phyloP scores from a whole-genome alignment of 345 rosid genomes.

The Fremontodendron californicum region DNA sequence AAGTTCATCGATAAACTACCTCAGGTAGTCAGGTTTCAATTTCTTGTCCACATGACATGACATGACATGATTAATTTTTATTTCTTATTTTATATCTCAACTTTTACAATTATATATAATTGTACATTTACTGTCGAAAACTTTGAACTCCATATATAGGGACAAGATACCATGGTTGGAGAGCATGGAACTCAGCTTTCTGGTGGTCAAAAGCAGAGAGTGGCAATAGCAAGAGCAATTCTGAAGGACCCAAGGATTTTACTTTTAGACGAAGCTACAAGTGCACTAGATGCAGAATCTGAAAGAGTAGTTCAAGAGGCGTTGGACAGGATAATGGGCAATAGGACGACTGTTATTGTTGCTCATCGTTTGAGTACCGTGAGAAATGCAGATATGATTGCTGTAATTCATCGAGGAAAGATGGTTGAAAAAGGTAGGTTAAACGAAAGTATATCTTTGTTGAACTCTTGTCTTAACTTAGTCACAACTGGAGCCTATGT shows the following conservation, averaged over 20 bases:
- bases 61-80: not conserved
- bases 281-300: conserved; percentile 84
- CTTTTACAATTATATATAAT: not conserved
- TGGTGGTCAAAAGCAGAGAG: conserved; percentile 92
- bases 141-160: conserved; percentile 29
- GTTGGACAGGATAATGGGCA: conserved; percentile 69
- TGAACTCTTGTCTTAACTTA: not conserved
- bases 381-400: conserved; percentile 64
- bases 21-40: conserved; percentile 39
- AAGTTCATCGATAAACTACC: conserved; percentile 74
- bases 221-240: conserved; percentile 87
- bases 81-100: not conserved
- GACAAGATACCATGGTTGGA: conserved; percentile 85
- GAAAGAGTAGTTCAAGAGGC: conserved; percentile 83
- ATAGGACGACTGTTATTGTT: conserved; percentile 67
- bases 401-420: conserved; percentile 75
- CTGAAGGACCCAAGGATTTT: conserved; percentile 67
- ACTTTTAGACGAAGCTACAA: conserved; percentile 86
- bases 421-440: conserved; percentile 64
- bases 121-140: not conserved
- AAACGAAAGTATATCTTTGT: not conserved
- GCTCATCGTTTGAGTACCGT: conserved; percentile 85
- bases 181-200: conserved; percentile 92
- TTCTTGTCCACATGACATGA: not conserved
- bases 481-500: too few species aligned